phyloP scores from a whole-genome alignment of 2,329 filamentous ascomycete species.

The Penicillium freii region DNA sequence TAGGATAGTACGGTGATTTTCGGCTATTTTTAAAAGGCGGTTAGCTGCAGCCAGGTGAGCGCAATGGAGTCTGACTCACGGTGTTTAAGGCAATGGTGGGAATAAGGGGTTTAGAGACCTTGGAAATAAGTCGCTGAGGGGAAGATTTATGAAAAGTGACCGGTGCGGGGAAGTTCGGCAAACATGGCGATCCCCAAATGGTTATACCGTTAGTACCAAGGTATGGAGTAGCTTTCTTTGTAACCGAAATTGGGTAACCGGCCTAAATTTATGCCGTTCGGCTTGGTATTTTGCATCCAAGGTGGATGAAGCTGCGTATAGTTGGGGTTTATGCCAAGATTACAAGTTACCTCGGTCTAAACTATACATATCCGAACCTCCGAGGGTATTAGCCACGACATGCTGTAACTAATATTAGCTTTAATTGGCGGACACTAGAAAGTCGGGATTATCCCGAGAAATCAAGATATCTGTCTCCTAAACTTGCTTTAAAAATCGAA shows the following conservation, averaged over 20 bases:
- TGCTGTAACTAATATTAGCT: not conserved
- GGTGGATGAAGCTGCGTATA: conserved; percentile 14
- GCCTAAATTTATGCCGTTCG: not conserved
- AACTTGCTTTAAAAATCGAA: not conserved
- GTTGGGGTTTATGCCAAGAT: not conserved
- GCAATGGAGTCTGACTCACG: not conserved
- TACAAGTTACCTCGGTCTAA: conserved; percentile 2
- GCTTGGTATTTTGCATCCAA: not conserved
- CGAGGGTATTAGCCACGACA: not conserved
- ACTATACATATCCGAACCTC: conserved; percentile 9
- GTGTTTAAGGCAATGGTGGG: not conserved
- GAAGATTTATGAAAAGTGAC: conserved; percentile 3
- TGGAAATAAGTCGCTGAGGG: not conserved
- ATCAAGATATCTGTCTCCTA: not conserved
- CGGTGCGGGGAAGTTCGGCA: conserved; percentile 9
- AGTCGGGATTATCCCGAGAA: not conserved
- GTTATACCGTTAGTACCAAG: not conserved
- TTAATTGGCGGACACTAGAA: not conserved
- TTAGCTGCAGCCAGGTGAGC: not conserved
- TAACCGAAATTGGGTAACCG: not conserved
- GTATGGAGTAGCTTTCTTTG: not conserved
- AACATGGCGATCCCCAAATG: not conserved
- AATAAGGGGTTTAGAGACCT: not conserved
- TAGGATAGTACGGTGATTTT: not conserved
- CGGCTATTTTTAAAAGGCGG: not conserved